A percentile compares a stretch with the other conserved stretches of the same genome.
These are phyloP conservation scores for Colletotrichum lindemuthianum DNA, from an alignment of 2,329 filamentous ascomycete genomes.

Conservation along the genomic window DNA sequence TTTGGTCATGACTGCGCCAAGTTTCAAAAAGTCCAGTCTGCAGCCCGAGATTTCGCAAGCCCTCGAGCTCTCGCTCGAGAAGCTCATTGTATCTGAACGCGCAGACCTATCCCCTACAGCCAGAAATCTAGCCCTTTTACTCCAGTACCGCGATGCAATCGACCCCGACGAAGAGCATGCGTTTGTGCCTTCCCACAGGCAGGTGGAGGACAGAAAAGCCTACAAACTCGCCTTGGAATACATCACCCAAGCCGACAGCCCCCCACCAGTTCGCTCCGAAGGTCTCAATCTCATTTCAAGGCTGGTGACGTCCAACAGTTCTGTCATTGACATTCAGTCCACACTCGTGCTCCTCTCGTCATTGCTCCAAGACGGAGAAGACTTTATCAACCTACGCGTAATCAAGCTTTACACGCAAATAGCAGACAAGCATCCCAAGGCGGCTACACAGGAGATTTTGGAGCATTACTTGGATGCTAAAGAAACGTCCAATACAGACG, in stretches of 20 bases:
- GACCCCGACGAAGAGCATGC: conserved; percentile 53
- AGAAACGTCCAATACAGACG: conserved; percentile 69
- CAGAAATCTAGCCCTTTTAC: conserved; percentile 63
- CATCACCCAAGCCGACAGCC: conserved; percentile 69
- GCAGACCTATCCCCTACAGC: conserved; percentile 62
- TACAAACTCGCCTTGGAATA: conserved; percentile 73
- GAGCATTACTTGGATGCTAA: conserved; percentile 74
- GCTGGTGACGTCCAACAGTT: conserved; percentile 64
- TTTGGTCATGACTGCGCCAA: conserved; percentile 66
- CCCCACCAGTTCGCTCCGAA: conserved; percentile 73
- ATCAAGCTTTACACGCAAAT: conserved; percentile 73
- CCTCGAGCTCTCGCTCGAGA: conserved; percentile 61
- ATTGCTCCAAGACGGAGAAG: conserved; percentile 72
- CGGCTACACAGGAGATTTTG: conserved; percentile 69
- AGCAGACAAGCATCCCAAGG: conserved; percentile 68
- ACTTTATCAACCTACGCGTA: conserved; percentile 76
- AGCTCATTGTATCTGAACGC: conserved; percentile 50
- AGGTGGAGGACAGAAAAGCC: conserved; percentile 69
- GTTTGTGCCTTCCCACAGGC: conserved; percentile 54
- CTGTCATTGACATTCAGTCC: conserved; percentile 73
- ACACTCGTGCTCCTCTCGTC: conserved; percentile 71
- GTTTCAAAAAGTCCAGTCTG: conserved; percentile 61
- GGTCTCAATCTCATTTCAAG: conserved; percentile 69
- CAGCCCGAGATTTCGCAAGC: conserved; percentile 52
- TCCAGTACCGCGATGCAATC: conserved; percentile 65